Conservation (phyloP, 2,329 filamentous ascomycete species). For the Sporothrix inflata region DNA sequence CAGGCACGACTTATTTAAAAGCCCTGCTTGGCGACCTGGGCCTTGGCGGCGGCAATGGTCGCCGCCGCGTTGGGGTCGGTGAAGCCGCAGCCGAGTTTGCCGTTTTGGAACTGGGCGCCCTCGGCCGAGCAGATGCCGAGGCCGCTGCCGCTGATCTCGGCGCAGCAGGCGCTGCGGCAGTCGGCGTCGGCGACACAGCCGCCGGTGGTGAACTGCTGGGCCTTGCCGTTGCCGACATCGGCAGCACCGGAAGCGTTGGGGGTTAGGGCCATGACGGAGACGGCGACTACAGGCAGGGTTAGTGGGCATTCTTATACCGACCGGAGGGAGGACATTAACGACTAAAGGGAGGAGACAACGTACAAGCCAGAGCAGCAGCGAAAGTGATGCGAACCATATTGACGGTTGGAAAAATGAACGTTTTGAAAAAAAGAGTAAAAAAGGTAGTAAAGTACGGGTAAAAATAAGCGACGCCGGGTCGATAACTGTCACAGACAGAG, state of each 20-base stretch:
- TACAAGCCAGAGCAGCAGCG: constrained; percentile 38
- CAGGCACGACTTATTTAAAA: constrained; percentile 35
- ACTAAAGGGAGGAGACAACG: constrained; percentile 5
- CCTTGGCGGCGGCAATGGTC: constrained; percentile 40
- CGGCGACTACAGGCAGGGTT: constrained; percentile 35
- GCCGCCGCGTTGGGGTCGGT: constrained; percentile 39
- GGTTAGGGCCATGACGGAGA: constrained; percentile 36
- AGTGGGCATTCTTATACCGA: neutral
- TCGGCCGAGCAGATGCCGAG: constrained; percentile 42
- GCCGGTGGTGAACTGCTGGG: constrained; percentile 42
- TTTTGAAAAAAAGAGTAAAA: neutral
- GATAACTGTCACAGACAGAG: constrained; percentile 29
- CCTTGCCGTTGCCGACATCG: constrained; percentile 40
- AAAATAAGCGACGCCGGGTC: constrained; percentile 32
- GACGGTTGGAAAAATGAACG: constrained; percentile 27
- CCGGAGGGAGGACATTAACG: neutral
- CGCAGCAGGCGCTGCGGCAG: constrained; percentile 38
- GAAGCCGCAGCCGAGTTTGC: constrained; percentile 43
- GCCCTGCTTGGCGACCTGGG: constrained; percentile 41
- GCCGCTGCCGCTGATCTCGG: constrained; percentile 37
- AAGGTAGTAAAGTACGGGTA: constrained; percentile 16
- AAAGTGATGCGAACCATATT: constrained; percentile 41
- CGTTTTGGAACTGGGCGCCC: constrained; percentile 41
- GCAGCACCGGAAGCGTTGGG: constrained; percentile 41
- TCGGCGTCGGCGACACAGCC: constrained; percentile 42